Percentiles rank a stretch among this genome's conserved stretches.
phyloP scores from a whole-genome alignment of 2,329 filamentous ascomycete genomes.

The Talaromyces sp. region DNA sequence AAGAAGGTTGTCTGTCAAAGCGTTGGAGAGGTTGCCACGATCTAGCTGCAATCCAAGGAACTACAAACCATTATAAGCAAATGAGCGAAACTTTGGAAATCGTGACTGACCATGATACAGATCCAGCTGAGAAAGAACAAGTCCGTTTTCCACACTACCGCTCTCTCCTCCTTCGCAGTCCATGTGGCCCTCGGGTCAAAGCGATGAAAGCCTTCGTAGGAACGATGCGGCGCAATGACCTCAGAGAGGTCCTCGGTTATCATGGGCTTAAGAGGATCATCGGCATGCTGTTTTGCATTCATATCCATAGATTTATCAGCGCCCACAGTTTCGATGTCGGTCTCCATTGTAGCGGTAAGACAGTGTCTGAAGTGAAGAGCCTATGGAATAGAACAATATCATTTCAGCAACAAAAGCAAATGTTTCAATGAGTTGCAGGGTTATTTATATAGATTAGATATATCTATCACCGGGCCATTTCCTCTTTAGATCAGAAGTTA shows the following conservation, averaged over 20 bases:
- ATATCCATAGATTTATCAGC: neutral
- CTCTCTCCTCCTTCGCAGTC: slow-evolving; percentile 20
- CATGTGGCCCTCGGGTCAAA: slow-evolving; percentile 16
- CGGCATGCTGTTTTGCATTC: neutral
- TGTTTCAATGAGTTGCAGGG: neutral
- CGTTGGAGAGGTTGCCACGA: slow-evolving; percentile 58
- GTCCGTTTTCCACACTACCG: slow-evolving; percentile 19
- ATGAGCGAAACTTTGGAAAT: neutral
- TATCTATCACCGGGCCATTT: neutral
- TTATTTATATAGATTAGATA: neutral
- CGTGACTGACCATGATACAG: slow-evolving; percentile 55
- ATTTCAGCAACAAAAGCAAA: neutral
- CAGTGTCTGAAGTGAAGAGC: neutral
- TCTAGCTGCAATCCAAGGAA: slow-evolving; percentile 56
- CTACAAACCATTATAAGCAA: neutral
- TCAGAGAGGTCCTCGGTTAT: slow-evolving; percentile 29
- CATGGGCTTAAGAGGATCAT: slow-evolving; percentile 20
- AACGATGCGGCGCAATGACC: slow-evolving; percentile 26
- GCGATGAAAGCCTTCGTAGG: slow-evolving; percentile 17
- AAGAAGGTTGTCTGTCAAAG: slow-evolving; percentile 59
- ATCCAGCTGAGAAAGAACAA: slow-evolving; percentile 26
- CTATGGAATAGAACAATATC: neutral
- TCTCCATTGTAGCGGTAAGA: neutral
- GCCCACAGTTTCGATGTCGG: slow-evolving; percentile 9
- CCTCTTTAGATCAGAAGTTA: neutral